These are phyloP conservation scores for Bjerkandera adusta DNA, from an alignment of 1,284 basidiomycete species.

Conservation along the genomic window DNA sequence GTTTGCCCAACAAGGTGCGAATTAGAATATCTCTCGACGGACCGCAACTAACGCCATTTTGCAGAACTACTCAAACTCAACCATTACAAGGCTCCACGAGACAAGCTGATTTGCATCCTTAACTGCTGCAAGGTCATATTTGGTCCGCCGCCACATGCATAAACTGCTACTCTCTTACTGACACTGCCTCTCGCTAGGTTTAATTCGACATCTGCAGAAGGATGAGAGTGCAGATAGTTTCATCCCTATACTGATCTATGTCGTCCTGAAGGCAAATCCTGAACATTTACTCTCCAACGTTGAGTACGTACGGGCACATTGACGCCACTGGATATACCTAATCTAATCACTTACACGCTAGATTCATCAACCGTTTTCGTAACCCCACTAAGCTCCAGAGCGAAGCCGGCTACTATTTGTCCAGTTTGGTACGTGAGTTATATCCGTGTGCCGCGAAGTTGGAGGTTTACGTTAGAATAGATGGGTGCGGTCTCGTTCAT, in stretches of 20 bases:
- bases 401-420: constrained; percentile 97
- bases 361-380: constrained; percentile 95
- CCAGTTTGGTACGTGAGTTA: constrained; percentile 69
- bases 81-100: constrained; percentile 97
- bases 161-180: constrained; percentile 12
- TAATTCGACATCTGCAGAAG: constrained; percentile 83
- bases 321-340: background rate
- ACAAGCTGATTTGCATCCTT: constrained; percentile 97
- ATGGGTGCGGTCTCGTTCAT: constrained; percentile 94
- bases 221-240: constrained; percentile 91
- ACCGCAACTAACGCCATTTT: background rate
- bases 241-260: constrained; percentile 92
- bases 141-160: constrained; percentile 51
- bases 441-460: background rate
- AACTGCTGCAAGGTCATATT: constrained; percentile 99
- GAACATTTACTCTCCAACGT: constrained; percentile 93
- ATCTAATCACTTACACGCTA: constrained; percentile 33
- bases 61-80: constrained; percentile 94
- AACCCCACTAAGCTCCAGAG: constrained; percentile 89
- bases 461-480: constrained; percentile 35
- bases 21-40: too few relatives aligned
- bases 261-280: constrained; percentile 93
- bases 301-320: constrained; percentile 54
- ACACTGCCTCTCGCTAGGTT: constrained; percentile 44
- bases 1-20: constrained; percentile 87